Conservation (phyloP, 2,329 filamentous ascomycete genomes). For the Xylaria sp. region DNA sequence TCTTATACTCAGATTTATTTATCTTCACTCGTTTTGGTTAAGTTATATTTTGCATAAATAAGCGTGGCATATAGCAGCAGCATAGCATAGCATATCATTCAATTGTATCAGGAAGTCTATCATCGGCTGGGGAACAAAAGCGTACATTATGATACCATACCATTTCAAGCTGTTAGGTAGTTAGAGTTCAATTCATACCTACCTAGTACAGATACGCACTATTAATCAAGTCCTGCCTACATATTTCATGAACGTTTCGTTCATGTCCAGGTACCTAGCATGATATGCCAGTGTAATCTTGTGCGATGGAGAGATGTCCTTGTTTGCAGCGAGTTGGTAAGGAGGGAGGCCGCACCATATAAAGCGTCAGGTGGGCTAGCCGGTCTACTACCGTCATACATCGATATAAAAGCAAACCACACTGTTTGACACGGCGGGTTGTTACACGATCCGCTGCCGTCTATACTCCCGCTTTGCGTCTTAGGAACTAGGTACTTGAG, state of each 20-base stretch:
- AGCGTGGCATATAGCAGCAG: slow-evolving; percentile 1
- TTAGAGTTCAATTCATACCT: not conserved
- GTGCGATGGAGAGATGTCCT: not conserved
- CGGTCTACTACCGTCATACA: not conserved
- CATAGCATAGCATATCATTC: not conserved
- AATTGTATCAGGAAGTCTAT: too few relatives aligned
- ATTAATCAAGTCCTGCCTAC: not conserved
- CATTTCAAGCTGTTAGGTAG: not conserved
- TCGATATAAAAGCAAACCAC: not conserved
- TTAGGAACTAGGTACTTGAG: not conserved
- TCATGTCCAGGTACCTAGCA: not conserved
- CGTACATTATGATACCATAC: not conserved
- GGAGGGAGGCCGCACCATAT: too few relatives aligned
- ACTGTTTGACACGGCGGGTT: not conserved
- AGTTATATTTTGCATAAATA: not conserved
- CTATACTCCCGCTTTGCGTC: not conserved
- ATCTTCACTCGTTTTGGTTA: not conserved
- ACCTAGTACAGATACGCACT: not conserved
- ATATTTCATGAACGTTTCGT: not conserved
- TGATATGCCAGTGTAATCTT: not conserved
- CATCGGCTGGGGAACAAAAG: not conserved
- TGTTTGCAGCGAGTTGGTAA: too few relatives aligned
- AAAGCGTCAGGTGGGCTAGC: not conserved
- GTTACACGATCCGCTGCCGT: too few relatives aligned
- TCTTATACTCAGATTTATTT: not conserved